phyloP scores from a whole-genome alignment of 768 basidiomycete genomes.

The Leccinum barrowsii region DNA sequence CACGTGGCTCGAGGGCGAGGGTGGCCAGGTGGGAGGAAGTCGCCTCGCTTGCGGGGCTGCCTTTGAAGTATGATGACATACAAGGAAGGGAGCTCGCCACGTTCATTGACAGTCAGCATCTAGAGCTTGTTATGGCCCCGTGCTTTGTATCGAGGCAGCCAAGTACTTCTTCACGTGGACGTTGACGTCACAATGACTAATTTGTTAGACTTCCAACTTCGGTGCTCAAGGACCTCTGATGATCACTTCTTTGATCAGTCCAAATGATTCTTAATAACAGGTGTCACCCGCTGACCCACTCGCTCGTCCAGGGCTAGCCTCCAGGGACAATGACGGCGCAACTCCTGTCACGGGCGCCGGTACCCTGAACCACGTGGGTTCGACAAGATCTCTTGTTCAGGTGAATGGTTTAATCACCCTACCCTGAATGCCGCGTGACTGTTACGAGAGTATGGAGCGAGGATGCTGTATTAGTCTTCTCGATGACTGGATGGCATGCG shows the following conservation, averaged over 20 bases:
- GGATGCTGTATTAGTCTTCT: not conserved
- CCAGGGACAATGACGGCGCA: not conserved
- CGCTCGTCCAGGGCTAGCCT: not conserved
- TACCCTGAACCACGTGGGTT: not conserved
- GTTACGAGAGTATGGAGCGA: not conserved
- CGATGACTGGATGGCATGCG: not conserved
- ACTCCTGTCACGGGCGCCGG: not conserved
- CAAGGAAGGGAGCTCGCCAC: not conserved
- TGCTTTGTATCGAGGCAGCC: not conserved
- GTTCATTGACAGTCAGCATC: not conserved
- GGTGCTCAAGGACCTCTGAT: not conserved
- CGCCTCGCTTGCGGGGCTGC: conserved; percentile 43
- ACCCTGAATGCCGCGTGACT: not conserved
- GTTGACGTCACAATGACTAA: not conserved
- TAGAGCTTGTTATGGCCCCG: not conserved
- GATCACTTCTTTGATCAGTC: not conserved
- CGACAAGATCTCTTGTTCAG: not conserved
- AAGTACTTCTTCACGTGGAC: not conserved
- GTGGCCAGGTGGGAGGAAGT: conserved; percentile 24
- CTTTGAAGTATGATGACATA: conserved; percentile 28
- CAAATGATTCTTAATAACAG: not conserved
- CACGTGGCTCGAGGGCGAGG: not conserved
- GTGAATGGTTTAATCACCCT: not conserved
- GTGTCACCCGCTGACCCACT: not conserved
- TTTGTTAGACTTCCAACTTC: not conserved